phyloP scores from a whole-genome alignment of 768 basidiomycete species.

The Thelephora ganbajun region DNA sequence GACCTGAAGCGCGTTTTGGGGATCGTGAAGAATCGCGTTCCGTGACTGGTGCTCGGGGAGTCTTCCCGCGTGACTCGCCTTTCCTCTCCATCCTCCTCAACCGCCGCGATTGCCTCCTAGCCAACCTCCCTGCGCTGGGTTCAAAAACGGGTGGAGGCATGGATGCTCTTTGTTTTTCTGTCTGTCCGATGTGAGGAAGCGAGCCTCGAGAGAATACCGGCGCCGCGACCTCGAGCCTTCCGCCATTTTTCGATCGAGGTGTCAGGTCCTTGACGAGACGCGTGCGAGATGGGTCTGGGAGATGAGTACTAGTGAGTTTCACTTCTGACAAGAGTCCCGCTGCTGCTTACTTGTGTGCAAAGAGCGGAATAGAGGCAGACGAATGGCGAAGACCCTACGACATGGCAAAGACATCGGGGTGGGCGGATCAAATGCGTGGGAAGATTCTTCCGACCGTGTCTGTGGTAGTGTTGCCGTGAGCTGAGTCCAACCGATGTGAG shows the following conservation, averaged over 20 bases:
- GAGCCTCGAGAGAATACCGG: slow-evolving; percentile 8
- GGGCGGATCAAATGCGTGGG: too few species aligned
- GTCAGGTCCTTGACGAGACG: slow-evolving; percentile 13
- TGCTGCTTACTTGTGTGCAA: too few species aligned
- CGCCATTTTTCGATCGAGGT: slow-evolving; percentile 4
- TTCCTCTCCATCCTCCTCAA: background rate
- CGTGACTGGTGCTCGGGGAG: background rate
- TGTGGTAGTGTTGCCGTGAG: too few species aligned
- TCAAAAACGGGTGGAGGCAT: background rate
- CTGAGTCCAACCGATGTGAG: too few species aligned
- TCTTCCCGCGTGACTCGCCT: background rate
- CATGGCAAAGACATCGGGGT: too few species aligned
- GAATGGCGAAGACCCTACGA: too few species aligned
- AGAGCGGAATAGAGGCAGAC: too few species aligned
- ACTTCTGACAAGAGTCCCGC: too few species aligned
- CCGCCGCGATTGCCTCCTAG: background rate
- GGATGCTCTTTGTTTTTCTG: background rate
- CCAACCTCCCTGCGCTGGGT: background rate
- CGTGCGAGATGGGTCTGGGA: slow-evolving; percentile 9
- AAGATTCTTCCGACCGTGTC: too few species aligned
- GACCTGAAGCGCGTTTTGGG: background rate
- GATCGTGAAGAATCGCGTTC: background rate
- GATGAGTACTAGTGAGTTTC: too few species aligned
- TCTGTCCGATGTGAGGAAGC: slow-evolving; percentile 10
- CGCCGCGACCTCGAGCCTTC: slow-evolving; percentile 11